phyloP scores from a whole-genome alignment of 768 basidiomycete species.

The Boletus fagicola region DNA sequence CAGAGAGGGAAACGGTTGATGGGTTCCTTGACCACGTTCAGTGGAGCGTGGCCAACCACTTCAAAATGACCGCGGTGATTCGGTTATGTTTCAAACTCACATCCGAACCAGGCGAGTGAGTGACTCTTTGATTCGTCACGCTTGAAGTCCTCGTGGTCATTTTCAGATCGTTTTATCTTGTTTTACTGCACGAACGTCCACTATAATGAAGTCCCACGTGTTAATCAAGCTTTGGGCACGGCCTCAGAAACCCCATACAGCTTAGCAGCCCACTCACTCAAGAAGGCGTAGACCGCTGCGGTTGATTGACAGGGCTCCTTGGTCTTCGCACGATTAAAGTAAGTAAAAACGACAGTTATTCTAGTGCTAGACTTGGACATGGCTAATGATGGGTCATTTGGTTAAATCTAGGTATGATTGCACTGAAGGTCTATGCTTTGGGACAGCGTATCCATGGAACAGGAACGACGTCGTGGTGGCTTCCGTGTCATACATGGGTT shows the following conservation, averaged over 20 bases:
- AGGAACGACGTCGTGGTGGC: background rate
- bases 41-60: background rate
- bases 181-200: background rate
- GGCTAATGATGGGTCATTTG: background rate
- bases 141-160: background rate
- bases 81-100: background rate
- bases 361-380: background rate
- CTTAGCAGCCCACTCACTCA: background rate
- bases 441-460: background rate
- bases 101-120: background rate
- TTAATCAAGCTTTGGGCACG: background rate
- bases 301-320: background rate
- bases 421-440: too few species aligned
- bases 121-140: background rate
- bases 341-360: background rate
- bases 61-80: background rate
- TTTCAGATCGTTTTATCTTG: too few species aligned
- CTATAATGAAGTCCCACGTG: constrained; percentile 4
- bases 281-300: too few species aligned
- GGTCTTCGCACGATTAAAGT: background rate
- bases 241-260: constrained; percentile 13
- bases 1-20: background rate
- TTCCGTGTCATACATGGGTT: background rate
- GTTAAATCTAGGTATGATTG: background rate
- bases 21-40: background rate